Base-by-base conservation (phyloP, 169 alveolate genomes). In the Plasmodium adleri region DNA sequence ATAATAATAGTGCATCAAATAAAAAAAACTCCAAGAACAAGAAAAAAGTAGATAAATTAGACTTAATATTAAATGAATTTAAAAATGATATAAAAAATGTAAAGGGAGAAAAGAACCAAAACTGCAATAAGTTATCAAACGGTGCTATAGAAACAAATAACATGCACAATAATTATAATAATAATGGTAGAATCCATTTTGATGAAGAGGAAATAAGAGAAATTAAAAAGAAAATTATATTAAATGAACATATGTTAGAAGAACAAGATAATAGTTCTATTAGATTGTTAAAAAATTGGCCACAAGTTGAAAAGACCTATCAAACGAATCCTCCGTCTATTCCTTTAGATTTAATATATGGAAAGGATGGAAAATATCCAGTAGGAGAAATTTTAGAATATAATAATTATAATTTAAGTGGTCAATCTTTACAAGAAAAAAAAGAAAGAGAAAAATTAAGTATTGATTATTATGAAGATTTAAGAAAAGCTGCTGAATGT, bases 401-500 rank as follows among this genome's bases (percentile, higher is more conserved):
- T 86, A 70, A 67, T 4, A 22, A 70, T 54, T 13, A 72, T 45
- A 56, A 71, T 22, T 73, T 86, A 60, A 86, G 86, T 70, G 92
- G 92, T 1, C 32, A 72, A 28, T 71, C 92, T 20, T 91, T 93
- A 66, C 98, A 94, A 71, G 99, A 98, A 94, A 92, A 95, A 92
- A 96, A 95, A 76, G 98, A 96, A 89, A 80, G 90, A 71, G 99
- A 98, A 88, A 96, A 95, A 92, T 58, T 97, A 26, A 91, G 93
- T 86, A 93, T 76, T 20, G 97, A 94, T 58, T 97, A 97, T 72
- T 95, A 98, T 88, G 95, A 96, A 63, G 97, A 97, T 67, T 64
- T 98, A 86, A 96, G 99, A 86, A 97, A 98, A 92, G 99, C 99
- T 22, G 99, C 99, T 12, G 99, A 99, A 92, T 98, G 99, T 74